Conservation (phyloP, 2,329 filamentous ascomycete genomes). For the Tolypocladium tundrense region DNA sequence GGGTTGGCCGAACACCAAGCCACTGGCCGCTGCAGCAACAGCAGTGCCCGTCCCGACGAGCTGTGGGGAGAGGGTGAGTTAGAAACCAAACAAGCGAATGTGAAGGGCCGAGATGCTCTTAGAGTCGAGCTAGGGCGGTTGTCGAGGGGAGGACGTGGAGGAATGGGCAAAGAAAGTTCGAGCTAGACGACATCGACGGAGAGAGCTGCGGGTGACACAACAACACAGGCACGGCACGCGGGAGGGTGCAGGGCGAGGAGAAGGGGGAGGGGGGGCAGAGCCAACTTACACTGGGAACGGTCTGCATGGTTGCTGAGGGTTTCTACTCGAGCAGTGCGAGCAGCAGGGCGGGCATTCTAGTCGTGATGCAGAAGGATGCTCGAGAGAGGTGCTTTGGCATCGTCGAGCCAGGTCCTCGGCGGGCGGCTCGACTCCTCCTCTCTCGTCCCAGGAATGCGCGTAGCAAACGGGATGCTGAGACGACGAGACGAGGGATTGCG, state of each 20-base stretch:
- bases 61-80: slow-evolving; percentile 21
- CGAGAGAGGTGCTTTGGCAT: slow-evolving; percentile 6
- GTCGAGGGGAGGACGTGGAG: slow-evolving; percentile 1
- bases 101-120: background rate
- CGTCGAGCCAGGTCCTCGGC: slow-evolving; percentile 1
- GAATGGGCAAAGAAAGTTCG: slow-evolving; percentile 14
- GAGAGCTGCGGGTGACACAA: background rate
- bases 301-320: slow-evolving; percentile 39
- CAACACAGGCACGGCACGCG: slow-evolving; percentile 1
- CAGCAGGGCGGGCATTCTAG: slow-evolving; percentile 25
- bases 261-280: background rate
- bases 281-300: slow-evolving; percentile 39
- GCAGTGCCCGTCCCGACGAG: slow-evolving; percentile 53
- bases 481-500: slow-evolving; percentile 2
- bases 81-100: background rate
- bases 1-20: slow-evolving; percentile 48
- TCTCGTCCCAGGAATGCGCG: slow-evolving; percentile 2
- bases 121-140: background rate
- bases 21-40: slow-evolving; percentile 48
- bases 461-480: background rate
- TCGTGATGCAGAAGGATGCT: slow-evolving; percentile 12
- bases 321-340: slow-evolving; percentile 26
- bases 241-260: background rate
- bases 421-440: background rate
- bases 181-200: background rate